Base-by-base conservation (phyloP, 176 grass and related monocot genomes). In the Avena atlantica region DNA sequence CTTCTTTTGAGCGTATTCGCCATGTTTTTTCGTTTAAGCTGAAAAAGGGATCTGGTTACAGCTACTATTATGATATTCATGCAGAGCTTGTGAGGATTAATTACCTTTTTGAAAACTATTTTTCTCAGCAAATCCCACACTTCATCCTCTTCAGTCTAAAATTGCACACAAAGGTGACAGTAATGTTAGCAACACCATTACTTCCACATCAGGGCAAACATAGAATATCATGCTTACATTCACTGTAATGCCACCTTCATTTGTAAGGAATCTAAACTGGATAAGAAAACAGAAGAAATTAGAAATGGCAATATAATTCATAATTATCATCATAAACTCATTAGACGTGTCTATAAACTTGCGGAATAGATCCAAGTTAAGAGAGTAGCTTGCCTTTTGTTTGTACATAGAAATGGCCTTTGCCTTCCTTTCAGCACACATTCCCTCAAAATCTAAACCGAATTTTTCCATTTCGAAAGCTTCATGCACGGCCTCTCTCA, bases 291-390 rank as follows among this genome's bases (percentile, higher is more conserved):
- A 64, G 23, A 12, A 27, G 10, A 64, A 64, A 34, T 66, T 15
- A 66, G 5, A 31, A 66, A 66, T 16, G 13, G 7, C 13, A 66
- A 66, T 31, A 66, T 66, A 40, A 40, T 66, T 13, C 63, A 34
- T 27, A 64, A 64, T 64, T 27, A 64, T 25, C 60, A 62, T 65
- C 29, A 65, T 65, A 29, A 29, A 27, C 5, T 31, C 12, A 31
- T 66, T 66, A 66, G 25, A 16, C 63, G 25, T 66, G 27, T 66
- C 63, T 66, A 66, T 66, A 66, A 66, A 66, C 29, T 66, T 31
- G 14, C 5, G 25, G 25, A 66, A 16, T 27, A 66, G 6, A 13
- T 31, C n/a, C 13, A 66, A 16, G 0, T 34, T 66, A 66, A 66
- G 63, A 8, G 63, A 31, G 63, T 25, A 65, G 31, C 63, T 66